phyloP scores from a whole-genome alignment of 352 stramenopile species.

The Phytopythium chamaehyphon region DNA sequence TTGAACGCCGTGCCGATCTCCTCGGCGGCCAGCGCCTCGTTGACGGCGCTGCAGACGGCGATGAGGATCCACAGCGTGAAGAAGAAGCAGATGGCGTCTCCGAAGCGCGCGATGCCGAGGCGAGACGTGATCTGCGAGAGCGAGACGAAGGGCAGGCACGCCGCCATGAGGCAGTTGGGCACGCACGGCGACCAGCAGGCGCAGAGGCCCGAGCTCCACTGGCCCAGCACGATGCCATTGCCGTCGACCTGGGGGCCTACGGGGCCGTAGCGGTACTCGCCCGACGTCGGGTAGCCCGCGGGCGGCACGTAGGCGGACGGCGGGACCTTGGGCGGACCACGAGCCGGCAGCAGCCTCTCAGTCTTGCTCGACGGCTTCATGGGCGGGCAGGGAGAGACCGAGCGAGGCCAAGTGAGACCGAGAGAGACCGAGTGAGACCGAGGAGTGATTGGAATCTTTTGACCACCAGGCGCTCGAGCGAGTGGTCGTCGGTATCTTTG shows the following conservation, averaged over 20 bases:
- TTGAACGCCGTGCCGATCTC: neutral
- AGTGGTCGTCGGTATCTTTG: too few species aligned
- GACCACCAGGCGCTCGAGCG: too few species aligned
- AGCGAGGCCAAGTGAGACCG: too few species aligned
- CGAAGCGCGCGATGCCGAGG: conserved; percentile 34
- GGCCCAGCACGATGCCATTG: conserved; percentile 13
- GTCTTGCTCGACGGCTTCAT: too few species aligned
- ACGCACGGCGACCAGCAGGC: conserved; percentile 31
- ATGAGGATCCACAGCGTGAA: conserved; percentile 13
- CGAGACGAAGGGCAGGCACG: conserved; percentile 38
- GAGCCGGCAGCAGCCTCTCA: too few species aligned
- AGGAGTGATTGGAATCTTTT: too few species aligned
- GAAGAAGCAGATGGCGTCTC: conserved; percentile 19
- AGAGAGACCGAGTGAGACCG: too few species aligned
- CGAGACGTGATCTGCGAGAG: conserved; percentile 35
- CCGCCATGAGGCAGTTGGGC: conserved; percentile 42
- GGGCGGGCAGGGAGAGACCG: too few species aligned
- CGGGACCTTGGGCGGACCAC: neutral
- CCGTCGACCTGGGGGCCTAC: neutral
- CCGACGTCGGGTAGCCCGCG: neutral
- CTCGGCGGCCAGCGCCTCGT: neutral
- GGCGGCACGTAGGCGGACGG: neutral
- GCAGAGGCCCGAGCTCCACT: conserved; percentile 28
- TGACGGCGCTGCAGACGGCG: conserved; percentile 4
- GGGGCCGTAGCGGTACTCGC: neutral